Evolutionary conservation across 352 stramenopile genomes (phyloP).

Genomic region (Pythium rishiriense): DNA sequence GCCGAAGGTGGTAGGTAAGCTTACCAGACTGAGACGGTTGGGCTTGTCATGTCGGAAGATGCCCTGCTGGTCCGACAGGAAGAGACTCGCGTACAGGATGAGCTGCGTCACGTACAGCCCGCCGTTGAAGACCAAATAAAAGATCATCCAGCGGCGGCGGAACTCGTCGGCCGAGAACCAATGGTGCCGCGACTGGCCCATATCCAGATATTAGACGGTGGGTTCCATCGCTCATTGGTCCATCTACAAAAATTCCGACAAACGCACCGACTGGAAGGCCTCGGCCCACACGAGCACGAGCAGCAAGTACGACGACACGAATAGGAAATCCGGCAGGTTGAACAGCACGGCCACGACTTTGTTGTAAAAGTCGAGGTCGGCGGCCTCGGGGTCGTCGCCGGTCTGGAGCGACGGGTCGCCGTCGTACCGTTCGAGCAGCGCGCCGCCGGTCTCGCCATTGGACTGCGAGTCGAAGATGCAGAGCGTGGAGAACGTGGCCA

Average conservation of each 20-base stretch:
- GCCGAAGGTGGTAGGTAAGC: no score
- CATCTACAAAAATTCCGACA: not conserved
- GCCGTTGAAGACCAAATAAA: conserved; percentile 92
- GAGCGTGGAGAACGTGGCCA: conserved; percentile 84
- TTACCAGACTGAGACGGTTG: conserved; percentile 67
- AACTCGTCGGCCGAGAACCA: conserved; percentile 89
- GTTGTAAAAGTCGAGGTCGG: conserved; percentile 89
- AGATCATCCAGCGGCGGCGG: conserved; percentile 89
- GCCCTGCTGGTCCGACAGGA: conserved; percentile 79
- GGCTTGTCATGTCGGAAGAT: conserved; percentile 81
- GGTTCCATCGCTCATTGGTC: no score
- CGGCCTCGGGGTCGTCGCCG: conserved; percentile 30
- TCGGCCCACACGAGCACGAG: conserved; percentile 92
- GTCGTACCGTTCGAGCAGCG: conserved; percentile 1
- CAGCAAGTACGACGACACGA: conserved; percentile 89
- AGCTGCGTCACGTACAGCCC: conserved; percentile 87
- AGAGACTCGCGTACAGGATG: conserved; percentile 87
- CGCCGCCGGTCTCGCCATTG: conserved; percentile 22
- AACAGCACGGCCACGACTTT: conserved; percentile 91
- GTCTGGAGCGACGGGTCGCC: not conserved
- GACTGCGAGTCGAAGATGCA: conserved; percentile 87
- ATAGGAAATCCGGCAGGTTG: conserved; percentile 92
- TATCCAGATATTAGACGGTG: not conserved
- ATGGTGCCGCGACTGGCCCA: conserved; percentile 74
- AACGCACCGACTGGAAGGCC: conserved; percentile 81